A percentile compares a stretch with the other conserved stretches of the same genome.
Conservation (phyloP, 306 rosid species). For the Gillenia trifoliata region DNA sequence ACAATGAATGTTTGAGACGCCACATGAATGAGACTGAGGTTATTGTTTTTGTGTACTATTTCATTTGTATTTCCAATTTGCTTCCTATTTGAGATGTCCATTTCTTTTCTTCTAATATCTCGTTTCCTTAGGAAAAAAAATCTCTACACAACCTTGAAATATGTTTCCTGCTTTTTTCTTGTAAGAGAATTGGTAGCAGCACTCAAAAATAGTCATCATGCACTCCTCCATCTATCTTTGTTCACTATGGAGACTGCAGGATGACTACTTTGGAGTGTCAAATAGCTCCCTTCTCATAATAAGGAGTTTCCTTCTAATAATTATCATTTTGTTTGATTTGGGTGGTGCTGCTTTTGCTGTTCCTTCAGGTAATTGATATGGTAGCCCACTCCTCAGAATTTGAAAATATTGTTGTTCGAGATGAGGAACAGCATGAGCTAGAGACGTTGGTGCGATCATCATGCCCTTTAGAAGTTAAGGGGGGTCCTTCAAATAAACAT, state of each 20-base stretch:
- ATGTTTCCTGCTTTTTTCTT: not conserved
- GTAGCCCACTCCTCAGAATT: slow-evolving; percentile 93
- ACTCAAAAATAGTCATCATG: too few species aligned
- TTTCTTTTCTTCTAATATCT: not conserved
- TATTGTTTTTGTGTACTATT: slow-evolving; percentile 25
- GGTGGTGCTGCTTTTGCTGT: slow-evolving; percentile 13
- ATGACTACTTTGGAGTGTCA: too few species aligned
- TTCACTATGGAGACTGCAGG: too few species aligned
- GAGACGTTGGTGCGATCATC: slow-evolving; percentile 70
- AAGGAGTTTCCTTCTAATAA: not conserved
- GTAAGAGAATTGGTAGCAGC: not conserved
- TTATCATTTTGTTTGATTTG: not conserved
- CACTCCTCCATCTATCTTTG: too few species aligned
- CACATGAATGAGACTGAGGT: slow-evolving; percentile 98
- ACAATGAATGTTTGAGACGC: slow-evolving; percentile 87
- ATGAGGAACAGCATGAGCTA: slow-evolving; percentile 94
- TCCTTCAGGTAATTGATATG: slow-evolving; percentile 77
- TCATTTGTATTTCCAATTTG: not conserved
- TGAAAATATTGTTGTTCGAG: slow-evolving; percentile 94
- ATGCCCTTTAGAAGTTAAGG: slow-evolving; percentile 85
- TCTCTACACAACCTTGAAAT: not conserved
- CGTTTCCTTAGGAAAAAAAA: too few species aligned
- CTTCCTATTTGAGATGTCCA: not conserved
- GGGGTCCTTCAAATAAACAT: slow-evolving; percentile 91
- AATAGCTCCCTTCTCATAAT: not conserved